These are phyloP conservation scores for Dryas alaskensis DNA, from an alignment of 306 rosid genomes.

Conservation along the genomic window DNA sequence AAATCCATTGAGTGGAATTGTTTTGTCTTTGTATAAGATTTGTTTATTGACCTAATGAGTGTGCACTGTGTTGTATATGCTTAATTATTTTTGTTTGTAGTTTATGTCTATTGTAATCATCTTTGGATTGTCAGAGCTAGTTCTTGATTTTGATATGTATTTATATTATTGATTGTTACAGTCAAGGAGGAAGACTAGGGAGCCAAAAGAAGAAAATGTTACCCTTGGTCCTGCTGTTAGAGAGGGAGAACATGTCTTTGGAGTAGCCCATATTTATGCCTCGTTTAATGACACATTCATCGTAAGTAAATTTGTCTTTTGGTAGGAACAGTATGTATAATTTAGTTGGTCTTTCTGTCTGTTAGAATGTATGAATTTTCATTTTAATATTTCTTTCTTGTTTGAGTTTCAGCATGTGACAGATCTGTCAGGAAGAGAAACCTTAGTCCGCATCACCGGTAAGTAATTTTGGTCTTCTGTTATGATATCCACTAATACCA, in stretches of 20 bases:
- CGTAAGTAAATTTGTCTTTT: slow-evolving; percentile 34
- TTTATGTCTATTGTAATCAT: not conserved
- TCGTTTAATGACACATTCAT: slow-evolving; percentile 86
- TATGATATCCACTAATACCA: not conserved
- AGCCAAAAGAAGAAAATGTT: slow-evolving; percentile 88
- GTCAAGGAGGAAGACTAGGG: slow-evolving; percentile 68
- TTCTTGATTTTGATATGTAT: not conserved
- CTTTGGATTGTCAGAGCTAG: not conserved
- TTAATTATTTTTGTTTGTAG: no score
- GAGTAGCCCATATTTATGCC: slow-evolving; percentile 79
- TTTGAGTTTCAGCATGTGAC: slow-evolving; percentile 62
- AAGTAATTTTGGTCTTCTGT: not conserved
- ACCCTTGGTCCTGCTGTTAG: slow-evolving; percentile 82
- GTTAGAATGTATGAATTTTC: not conserved
- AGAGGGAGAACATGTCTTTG: slow-evolving; percentile 82
- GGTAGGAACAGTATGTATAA: not conserved
- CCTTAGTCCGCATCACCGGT: slow-evolving; percentile 83
- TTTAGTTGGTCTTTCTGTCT: not conserved
- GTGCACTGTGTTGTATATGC: not conserved
- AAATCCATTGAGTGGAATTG: no score
- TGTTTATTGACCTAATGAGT: not conserved
- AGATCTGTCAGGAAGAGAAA: slow-evolving; percentile 81
- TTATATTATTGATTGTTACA: not conserved
- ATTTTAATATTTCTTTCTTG: not conserved
- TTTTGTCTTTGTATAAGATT: no score